Evolutionary conservation across 371 early-diverging fungal genomes (phyloP).

Genomic region (Zopfochytrium polystomum): DNA sequence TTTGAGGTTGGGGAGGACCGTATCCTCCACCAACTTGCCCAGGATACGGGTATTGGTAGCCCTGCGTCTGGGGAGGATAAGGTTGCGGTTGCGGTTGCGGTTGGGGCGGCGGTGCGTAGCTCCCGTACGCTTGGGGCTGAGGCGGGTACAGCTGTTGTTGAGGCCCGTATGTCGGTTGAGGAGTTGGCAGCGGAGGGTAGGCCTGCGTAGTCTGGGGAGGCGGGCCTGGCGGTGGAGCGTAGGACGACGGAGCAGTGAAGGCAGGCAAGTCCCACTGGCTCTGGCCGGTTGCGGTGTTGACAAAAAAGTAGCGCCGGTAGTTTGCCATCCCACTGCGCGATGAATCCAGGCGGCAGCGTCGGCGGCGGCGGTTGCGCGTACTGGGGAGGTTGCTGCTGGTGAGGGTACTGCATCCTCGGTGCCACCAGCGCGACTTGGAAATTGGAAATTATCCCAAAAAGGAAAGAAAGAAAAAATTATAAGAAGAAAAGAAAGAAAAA

Average conservation of each 20-base stretch:
- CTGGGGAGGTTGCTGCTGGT: too few species aligned
- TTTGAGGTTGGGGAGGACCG: too few species aligned
- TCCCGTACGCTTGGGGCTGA: not conserved
- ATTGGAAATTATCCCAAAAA: too few species aligned
- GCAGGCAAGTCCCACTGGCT: conserved; percentile 12
- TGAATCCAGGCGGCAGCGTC: conserved; percentile 15
- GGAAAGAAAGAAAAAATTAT: too few species aligned
- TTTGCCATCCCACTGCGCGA: conserved; percentile 23
- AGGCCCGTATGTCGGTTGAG: too few species aligned
- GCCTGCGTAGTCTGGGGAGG: not conserved
- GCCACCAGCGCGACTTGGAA: too few species aligned
- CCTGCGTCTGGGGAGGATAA: too few species aligned
- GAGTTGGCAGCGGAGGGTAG: not conserved
- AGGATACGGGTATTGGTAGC: too few species aligned
- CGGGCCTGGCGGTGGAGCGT: not conserved
- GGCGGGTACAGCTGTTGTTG: conserved; percentile 7
- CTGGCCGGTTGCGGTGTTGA: conserved; percentile 11
- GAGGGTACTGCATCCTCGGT: too few species aligned
- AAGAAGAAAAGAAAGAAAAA: too few species aligned
- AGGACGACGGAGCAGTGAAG: not conserved
- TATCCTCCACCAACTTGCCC: too few species aligned
- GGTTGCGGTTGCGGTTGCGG: not conserved
- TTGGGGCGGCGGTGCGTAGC: not conserved
- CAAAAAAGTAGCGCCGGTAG: conserved; percentile 21
- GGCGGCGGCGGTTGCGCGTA: conserved; percentile 9